These are phyloP conservation scores for Cercospora sesami DNA, from an alignment of 2,329 filamentous ascomycete species.

Conservation along the genomic window DNA sequence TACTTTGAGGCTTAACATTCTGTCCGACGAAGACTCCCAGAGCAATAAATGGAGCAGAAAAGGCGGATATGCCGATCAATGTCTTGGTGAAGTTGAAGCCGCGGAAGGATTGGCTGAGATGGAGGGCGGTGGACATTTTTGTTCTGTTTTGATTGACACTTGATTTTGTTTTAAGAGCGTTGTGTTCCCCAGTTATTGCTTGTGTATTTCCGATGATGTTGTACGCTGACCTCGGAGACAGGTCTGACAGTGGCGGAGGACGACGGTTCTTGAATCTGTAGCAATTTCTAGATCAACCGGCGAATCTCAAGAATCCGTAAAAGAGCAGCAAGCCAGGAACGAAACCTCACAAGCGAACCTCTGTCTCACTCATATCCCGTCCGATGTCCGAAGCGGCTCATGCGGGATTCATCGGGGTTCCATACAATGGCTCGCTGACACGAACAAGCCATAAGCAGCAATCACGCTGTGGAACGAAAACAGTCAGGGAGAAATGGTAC, in stretches of 20 bases:
- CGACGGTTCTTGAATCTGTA: no score
- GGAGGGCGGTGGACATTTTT: background rate
- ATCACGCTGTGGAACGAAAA: background rate
- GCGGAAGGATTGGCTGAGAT: background rate
- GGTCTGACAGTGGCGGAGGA: no score
- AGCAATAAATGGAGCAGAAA: background rate
- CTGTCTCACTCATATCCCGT: background rate
- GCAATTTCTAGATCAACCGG: background rate
- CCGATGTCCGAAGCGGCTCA: background rate
- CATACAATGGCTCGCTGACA: background rate
- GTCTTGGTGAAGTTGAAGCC: slow-evolving; percentile 5
- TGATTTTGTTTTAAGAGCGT: no score
- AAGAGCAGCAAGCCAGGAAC: background rate
- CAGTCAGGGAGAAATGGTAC: background rate
- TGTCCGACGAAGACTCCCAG: slow-evolving; percentile 2
- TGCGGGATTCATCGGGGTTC: background rate
- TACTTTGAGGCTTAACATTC: background rate
- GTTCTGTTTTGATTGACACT: background rate
- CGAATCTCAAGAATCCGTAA: background rate
- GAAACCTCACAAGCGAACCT: background rate
- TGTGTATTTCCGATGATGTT: background rate
- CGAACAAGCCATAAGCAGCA: background rate
- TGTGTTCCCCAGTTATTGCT: background rate
- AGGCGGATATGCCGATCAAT: background rate
- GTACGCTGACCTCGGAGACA: background rate